Base-by-base conservation (phyloP, 73 alveolate genomes). In the Symbiodinium natans region DNA sequence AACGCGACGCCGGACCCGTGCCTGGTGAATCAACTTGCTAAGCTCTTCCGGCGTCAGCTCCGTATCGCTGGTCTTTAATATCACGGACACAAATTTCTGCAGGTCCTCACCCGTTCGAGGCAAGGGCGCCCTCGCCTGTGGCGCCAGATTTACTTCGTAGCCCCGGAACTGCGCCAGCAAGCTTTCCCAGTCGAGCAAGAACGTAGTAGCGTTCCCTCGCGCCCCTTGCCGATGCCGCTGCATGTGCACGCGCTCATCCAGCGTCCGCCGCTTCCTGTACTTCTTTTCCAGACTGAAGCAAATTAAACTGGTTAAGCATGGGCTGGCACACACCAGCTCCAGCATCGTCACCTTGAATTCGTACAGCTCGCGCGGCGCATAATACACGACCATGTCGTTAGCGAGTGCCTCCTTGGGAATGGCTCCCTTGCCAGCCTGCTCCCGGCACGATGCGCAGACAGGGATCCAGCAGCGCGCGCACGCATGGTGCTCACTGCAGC, bases 311-410 rank as follows among this genome's bases (percentile, higher is more conserved):
- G 82, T 68, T 15, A 68, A 15, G 82, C 82, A 68, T 0, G 82
- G 82, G 38, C 82, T 99, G 82, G 75, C 99, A 38, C 87, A 99
- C 92, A 87, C 99, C 99, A 92, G 99, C 88, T 73, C 96, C 52
- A 75, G 87, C 89, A 10, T 93, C 52, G 33, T 92, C 86, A 34
- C 95, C 31, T 92, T 98, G 96, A 80, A 98, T 98, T 21, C 94
- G 77, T 43, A 90, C 74, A 52, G 99, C 74, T 42, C 84, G 89
- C 54, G 41, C 52, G 84, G 99, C 86, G 90, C 92, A 40, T 83
- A 87, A 86, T 41, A 94, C 93, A 23, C 98, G 93, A 82, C 95
- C 86, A 36, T 89, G 63, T 43, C 99, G 36, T n/a, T 95, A 74
- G 82, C 98, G 63, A 87, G 99, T 46, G 59, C 59, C 59, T 46